Base-by-base conservation (phyloP, 306 rosid species). In the Prunus padus region DNA sequence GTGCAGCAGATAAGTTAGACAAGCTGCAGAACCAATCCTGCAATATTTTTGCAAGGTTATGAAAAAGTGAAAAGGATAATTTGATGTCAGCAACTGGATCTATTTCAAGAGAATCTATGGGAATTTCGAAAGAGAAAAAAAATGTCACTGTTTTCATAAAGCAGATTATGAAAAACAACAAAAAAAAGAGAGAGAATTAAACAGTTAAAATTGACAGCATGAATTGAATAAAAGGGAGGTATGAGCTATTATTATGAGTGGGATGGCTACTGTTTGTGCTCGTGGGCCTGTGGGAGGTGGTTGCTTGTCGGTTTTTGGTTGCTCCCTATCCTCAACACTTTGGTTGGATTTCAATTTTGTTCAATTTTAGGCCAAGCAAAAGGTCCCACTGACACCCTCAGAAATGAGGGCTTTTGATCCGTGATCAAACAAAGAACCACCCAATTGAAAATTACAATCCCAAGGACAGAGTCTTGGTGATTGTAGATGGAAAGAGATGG, bases 271-370 rank as follows among this genome's bases (percentile, higher is more conserved):
- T 30, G 79, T 79, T 78, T 75, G 81, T 66, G 59, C 45, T 44
- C 26, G 64, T 30, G 72, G 72, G 26, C 61, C 23, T 37, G 4
- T 20, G 8, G 16, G 23, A 61, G 76, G 45, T 72, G 73, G 60
- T 77, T 77, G 69, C 67, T 63, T 60, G 77, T 72, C 70, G 44
- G 81, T 50, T 59, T 82, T 66, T 44, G 10, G 67, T 71, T 74
- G 63, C 51, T 76, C 26, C 33, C 12, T 42, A 73, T 67, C 72
- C 71, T 64, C 26, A 62, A 37, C 42, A 56, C 59, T 20, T 54
- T 54, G 52, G 54, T 65, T 65, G 73, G 69, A 44, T 44, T 44
- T 26, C 19, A 19, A 16, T 56, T 30, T 31, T 44, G 51, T 67
- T 67, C 20, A 68, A 30, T 50, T 44, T 4, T 1, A 56, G 67